Base-by-base conservation (phyloP, 31 red algal species). In the Asparagopsis taxiformis region DNA sequence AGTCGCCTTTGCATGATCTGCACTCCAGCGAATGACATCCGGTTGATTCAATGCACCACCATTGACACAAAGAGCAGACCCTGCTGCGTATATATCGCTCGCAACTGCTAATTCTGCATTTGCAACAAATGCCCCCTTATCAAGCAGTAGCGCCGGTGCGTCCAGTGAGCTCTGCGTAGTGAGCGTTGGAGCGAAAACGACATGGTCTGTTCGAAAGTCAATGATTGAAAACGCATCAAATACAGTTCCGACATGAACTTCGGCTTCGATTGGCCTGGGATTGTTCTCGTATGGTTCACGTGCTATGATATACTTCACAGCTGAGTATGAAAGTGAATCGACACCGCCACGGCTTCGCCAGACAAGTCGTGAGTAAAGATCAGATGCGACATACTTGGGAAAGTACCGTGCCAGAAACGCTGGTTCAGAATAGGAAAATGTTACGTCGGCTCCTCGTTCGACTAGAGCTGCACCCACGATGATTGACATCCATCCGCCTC, bases 151-250 rank as follows among this genome's bases (percentile, higher is more conserved):
- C 32, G 53, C 48, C 37, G 59, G 35, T 43, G 49, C 57, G 33
- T 74, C 60, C 13, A 75, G 41, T 3, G 70, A 30, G 15, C 66
- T 52, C 33, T 21, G 37, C 50, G 66, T 28, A 23, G 58, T 56
- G 17, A 66, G 6, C 20, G 81, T 86, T 36, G 81, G 81, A 33
- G 70, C 81, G 54, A 86, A 86, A 26, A 86, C 31, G 8, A 86
- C 59, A 38, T 69, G 70, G 66, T 86, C 81, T 44, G 70, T 86
- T 1, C 81, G 70, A 28, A 86, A 86, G 44, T 86, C 70, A 16
- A 86, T 52, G 15, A 86, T 68, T 37, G 70, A 75, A 65, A 75
- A 76, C 36, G 81, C 48, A 44, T 86, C 81, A 50, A 86, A 86
- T 3, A 86, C 81, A 29, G 62, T 75, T 11, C 81, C 81, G 24